phyloP scores from a whole-genome alignment of 108 stramenopile species.

The Nannochloropsis salina region DNA sequence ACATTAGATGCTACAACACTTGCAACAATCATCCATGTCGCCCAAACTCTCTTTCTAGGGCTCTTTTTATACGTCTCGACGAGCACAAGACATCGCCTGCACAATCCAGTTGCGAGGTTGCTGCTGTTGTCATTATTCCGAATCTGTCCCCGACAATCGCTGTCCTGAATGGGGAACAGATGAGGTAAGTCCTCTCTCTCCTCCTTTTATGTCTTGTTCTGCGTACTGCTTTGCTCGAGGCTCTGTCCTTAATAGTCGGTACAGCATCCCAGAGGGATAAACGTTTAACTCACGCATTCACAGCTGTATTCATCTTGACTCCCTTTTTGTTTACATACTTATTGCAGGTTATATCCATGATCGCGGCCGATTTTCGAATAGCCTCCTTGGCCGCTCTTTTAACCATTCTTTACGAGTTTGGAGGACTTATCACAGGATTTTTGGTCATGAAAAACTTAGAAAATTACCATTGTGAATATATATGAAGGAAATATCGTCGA shows the following conservation, averaged over 20 bases:
- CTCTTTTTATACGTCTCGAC: not conserved
- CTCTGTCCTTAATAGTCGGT: too few species aligned
- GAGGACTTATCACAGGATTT: not conserved
- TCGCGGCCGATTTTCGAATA: not conserved
- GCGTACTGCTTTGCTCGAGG: too few species aligned
- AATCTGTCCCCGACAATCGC: not conserved
- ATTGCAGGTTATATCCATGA: not conserved
- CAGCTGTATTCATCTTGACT: too few species aligned
- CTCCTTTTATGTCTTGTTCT: not conserved
- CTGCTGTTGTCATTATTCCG: not conserved
- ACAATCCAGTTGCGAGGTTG: not conserved
- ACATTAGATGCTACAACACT: not conserved
- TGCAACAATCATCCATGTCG: not conserved
- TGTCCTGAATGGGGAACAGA: not conserved
- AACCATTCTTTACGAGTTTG: not conserved
- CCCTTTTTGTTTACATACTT: too few species aligned
- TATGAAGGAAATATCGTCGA: not conserved
- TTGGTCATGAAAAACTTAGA: not conserved
- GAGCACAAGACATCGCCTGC: not conserved
- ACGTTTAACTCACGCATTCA: too few species aligned
- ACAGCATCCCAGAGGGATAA: too few species aligned
- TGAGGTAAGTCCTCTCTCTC: not conserved
- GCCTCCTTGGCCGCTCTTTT: not conserved
- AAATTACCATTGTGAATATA: constrained; percentile 10
- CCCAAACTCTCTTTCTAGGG: not conserved